Evolutionary conservation across 1,284 basidiomycete genomes (phyloP), one percentile per base, ranked within the genome.

Genomic region (Xanthoconium separans): DNA sequence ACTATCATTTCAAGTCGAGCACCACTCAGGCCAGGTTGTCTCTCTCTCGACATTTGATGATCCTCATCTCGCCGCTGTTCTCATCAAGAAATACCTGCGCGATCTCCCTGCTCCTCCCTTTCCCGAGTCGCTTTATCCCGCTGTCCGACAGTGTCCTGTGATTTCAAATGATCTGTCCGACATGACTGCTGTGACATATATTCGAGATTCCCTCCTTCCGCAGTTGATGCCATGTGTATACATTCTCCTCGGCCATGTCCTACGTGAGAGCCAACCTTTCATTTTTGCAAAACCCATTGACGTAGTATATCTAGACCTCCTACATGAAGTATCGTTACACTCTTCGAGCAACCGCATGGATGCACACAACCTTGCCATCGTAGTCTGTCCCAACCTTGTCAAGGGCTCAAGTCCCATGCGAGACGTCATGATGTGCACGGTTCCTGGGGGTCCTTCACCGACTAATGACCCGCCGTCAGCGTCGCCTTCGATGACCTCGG

Each of bases 1-100:
- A 12, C 24, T 46, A 39, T 49, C 36, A 47, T 56, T 42, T 53
- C 61, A 39, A 61, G 31, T 41, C 34, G 40, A 63, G 16, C 46
- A 10, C 29, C n/a, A 24, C 43, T 15, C 53, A 88, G 86, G 87
- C 33, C 84, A 92, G 61, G 84, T 91, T 2, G 87, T 93, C 13
- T 87, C 85, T 3, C 72, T 94, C 36, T 75, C 81, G 15, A 84
- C 77, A 6, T 93, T 90, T 65, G 77, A 77, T 1, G 91, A 93
- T 63, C 84, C 89, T 4, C 80, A 91, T 70, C 77, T 94, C 2
- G 88, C 91, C 2, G 90, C 92, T 3, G 91, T 93, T 2, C 76
- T 94, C 16, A 73, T 94, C 56, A 94, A 94, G 75, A 91, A 91
- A 65, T 93, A 87, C 64, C 71, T 94, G 18, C 81, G 89, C 30